A percentile compares a stretch with the other conserved stretches of the same genome.
Evolutionary conservation across 257 asterid genomes (phyloP).

Genomic region (Handroanthus guayacan): DNA sequence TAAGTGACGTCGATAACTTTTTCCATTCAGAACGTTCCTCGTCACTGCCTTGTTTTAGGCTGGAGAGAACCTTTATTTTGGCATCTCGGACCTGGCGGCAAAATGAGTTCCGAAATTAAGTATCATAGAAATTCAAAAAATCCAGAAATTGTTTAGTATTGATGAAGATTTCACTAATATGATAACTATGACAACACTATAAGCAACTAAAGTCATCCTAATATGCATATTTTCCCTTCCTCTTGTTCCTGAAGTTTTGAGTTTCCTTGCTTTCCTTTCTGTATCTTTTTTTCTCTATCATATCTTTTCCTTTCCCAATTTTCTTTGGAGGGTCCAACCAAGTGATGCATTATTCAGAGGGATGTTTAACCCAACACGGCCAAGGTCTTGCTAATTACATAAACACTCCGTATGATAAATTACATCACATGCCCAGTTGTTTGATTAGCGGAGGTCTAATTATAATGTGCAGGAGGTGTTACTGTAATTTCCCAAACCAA

Average conservation of each 20-base stretch:
- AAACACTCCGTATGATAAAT: too few species aligned
- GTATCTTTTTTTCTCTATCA: not conserved
- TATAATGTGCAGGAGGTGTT: too few species aligned
- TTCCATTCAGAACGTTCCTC: conserved; percentile 86
- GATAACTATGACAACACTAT: conserved; percentile 26
- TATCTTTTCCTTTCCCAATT: not conserved
- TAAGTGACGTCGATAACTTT: conserved; percentile 72
- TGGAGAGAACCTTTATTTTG: conserved; percentile 81
- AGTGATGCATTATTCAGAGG: not conserved
- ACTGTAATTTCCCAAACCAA: too few species aligned
- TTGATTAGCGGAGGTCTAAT: too few species aligned
- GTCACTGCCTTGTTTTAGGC: conserved; percentile 69
- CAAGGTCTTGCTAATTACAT: too few species aligned
- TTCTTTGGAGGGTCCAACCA: conserved; percentile 11
- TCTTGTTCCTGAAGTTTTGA: conserved; percentile 11
- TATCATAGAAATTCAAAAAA: conserved; percentile 21
- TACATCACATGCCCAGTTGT: too few species aligned
- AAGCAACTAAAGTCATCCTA: conserved; percentile 7
- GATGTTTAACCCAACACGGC: too few species aligned
- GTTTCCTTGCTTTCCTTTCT: conserved; percentile 14
- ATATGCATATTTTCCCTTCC: conserved; percentile 6
- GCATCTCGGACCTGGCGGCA: conserved; percentile 85
- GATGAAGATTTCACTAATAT: conserved; percentile 26
- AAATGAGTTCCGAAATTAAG: conserved; percentile 32
- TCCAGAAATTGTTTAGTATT: not conserved